Evolutionary conservation across 2,329 filamentous ascomycete genomes (phyloP), one percentile per base, ranked within the genome.

Genomic region (Diplodia seriata): DNA sequence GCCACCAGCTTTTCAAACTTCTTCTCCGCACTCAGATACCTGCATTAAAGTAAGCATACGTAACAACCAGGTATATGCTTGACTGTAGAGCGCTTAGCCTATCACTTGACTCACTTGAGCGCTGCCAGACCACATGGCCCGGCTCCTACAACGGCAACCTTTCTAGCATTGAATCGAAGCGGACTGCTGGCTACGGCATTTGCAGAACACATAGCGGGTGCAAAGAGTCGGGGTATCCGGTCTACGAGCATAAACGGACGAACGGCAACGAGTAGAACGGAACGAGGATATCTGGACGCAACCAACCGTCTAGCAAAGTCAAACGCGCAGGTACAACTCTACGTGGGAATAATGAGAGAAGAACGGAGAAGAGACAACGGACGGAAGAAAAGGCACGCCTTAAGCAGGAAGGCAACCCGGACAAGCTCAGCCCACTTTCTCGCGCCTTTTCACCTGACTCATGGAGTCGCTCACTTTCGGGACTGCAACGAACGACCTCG

Each of bases 81-180:
- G 1, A 8, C 4, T 47, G 43, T 4, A 47, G 18, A 20, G 7
- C 8, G 43, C 4, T 20, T 4, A 8, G 43, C 18, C 14, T n/a
- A 55, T 47, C 26, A 15, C 12, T 47, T 29, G 66, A 67, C 74
- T 68, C 75, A 84, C 84, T 93, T 95, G 65, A 92, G 92, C 29
- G 90, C 88, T 31, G 90, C 87, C 4, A 97, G 83, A 4, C 94
- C 94, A 70, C 87, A 87, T 0, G 94, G 91, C 0, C 94, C 94
- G 11, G 91, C 93, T 26, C 94, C 94, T 71, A 97, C 88, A 69
- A 97, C 84, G 71, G 91, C 92, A 71, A 97, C 84, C 55, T 80
- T 86, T 69, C 84, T 84, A 59, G 91, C 84, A 65, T 74, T 74
- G 51, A 81, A 8, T 4, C 51, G 59, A 40, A 68, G 23, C 29